Evolutionary conservation across 768 basidiomycete species (phyloP).

Genomic region (Epithele typhae): DNA sequence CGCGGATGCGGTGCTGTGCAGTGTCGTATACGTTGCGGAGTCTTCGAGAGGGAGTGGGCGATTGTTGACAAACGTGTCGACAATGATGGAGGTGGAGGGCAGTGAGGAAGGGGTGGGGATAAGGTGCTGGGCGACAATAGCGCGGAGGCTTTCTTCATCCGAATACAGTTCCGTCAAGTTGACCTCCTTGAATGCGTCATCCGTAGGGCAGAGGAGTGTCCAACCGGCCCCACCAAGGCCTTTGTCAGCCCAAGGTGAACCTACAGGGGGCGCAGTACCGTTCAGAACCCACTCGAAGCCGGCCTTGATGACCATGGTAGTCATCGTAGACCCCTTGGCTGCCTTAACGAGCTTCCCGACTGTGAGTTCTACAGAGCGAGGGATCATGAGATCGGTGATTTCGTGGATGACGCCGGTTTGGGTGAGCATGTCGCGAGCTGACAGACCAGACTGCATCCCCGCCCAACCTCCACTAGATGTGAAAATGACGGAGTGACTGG

Average conservation of each 20-base stretch:
- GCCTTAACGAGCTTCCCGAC: slow-evolving; percentile 89
- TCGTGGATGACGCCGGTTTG: slow-evolving; percentile 90
- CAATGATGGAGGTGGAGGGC: slow-evolving; percentile 20
- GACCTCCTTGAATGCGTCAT: slow-evolving; percentile 84
- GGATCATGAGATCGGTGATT: slow-evolving; percentile 79
- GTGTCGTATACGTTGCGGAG: slow-evolving; percentile 68
- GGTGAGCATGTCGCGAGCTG: slow-evolving; percentile 69
- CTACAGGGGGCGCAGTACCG: slow-evolving; percentile 74
- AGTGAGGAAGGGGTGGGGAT: slow-evolving; percentile 43
- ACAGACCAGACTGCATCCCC: slow-evolving; percentile 57
- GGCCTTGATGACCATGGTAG: slow-evolving; percentile 73
- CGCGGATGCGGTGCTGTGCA: slow-evolving; percentile 50
- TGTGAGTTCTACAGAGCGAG: slow-evolving; percentile 80
- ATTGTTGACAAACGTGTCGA: slow-evolving; percentile 52
- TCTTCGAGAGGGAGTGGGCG: slow-evolving; percentile 70
- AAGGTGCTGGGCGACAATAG: slow-evolving; percentile 73
- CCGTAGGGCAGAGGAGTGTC: slow-evolving; percentile 88
- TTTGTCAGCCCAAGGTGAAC: slow-evolving; percentile 56
- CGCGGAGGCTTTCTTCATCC: slow-evolving; percentile 47
- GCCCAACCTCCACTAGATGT: slow-evolving; percentile 77
- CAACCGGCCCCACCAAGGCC: slow-evolving; percentile 56
- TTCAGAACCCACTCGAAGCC: slow-evolving; percentile 91
- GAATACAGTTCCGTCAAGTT: slow-evolving; percentile 75
- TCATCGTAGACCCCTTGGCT: slow-evolving; percentile 87
- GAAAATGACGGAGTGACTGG: slow-evolving; percentile 42